A percentile compares a stretch with the other conserved stretches of the same genome.
phyloP scores from a whole-genome alignment of 2,329 filamentous ascomycete species.

The Colletotrichum sp. region DNA sequence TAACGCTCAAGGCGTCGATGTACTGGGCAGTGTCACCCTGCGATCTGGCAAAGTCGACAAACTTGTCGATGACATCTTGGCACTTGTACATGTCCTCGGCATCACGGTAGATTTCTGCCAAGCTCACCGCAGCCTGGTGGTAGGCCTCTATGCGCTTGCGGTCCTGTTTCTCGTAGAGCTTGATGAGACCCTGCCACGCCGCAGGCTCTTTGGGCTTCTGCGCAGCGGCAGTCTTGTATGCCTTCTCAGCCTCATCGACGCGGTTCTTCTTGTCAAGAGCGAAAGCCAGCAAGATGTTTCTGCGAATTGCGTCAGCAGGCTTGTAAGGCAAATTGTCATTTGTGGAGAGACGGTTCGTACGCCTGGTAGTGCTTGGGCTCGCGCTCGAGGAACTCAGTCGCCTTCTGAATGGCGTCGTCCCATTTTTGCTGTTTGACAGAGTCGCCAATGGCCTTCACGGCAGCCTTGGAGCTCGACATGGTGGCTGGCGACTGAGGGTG shows the following conservation, averaged over 20 bases:
- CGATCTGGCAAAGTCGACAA: conserved; percentile 74
- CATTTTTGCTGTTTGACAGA: conserved; percentile 81
- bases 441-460: conserved; percentile 81
- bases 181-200: conserved; percentile 89
- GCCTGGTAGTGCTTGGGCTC: conserved; percentile 85
- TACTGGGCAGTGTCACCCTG: conserved; percentile 77
- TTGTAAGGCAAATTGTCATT: background rate
- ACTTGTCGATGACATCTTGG: conserved; percentile 78
- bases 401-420: conserved; percentile 74
- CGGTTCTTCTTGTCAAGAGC: conserved; percentile 79
- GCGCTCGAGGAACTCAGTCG: conserved; percentile 70
- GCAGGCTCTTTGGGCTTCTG: conserved; percentile 79
- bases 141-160: conserved; percentile 74
- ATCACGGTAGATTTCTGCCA: conserved; percentile 77
- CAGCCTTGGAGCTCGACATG: conserved; percentile 69
- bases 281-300: conserved; percentile 80
- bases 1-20: conserved; percentile 75
- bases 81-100: conserved; percentile 68
- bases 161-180: conserved; percentile 82
- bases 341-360: conserved; percentile 45
- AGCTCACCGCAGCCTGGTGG: conserved; percentile 71
- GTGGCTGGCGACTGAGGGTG: conserved; percentile 12
- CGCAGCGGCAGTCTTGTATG: conserved; percentile 75
- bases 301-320: conserved; percentile 12
- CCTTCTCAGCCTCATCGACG: conserved; percentile 74